Percentiles rank a stretch among this genome's conserved stretches.
These are phyloP conservation scores for Melanomma pulvis-pyrius DNA, from an alignment of 495 filamentous ascomycete genomes.

Conservation along the genomic window DNA sequence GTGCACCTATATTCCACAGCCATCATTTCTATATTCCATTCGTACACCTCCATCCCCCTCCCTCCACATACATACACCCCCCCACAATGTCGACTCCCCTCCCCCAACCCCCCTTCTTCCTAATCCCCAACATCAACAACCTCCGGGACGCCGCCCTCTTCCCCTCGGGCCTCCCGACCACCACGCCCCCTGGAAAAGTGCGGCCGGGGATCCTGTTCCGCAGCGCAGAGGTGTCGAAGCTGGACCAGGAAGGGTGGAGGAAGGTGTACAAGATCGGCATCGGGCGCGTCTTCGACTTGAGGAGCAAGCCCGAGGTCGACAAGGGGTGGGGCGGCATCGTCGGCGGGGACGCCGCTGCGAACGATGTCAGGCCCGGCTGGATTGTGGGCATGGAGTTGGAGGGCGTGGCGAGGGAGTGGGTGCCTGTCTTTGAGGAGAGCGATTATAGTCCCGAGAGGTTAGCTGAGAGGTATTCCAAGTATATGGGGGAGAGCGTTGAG, in stretches of 20 bases:
- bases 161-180: slow-evolving; percentile 18
- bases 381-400: slow-evolving; percentile 20
- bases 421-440: slow-evolving; percentile 45
- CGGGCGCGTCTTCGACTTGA: slow-evolving; percentile 44
- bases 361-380: slow-evolving; percentile 29
- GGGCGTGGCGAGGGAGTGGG: slow-evolving; percentile 40
- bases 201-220: slow-evolving; percentile 43
- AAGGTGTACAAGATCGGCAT: slow-evolving; percentile 36
- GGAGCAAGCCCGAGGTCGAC: slow-evolving; percentile 37
- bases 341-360: not conserved
- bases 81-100: slow-evolving; percentile 11
- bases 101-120: slow-evolving; percentile 44
- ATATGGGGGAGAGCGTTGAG: slow-evolving; percentile 41
- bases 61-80: not conserved
- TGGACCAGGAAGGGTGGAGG: slow-evolving; percentile 36
- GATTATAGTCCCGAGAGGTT: slow-evolving; percentile 48
- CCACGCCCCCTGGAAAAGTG: slow-evolving; percentile 28
- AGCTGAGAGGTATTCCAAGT: slow-evolving; percentile 46
- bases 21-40: not conserved
- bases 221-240: slow-evolving; percentile 40
- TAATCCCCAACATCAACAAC: slow-evolving; percentile 43
- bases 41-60: not conserved
- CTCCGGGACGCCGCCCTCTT: slow-evolving; percentile 44
- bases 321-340: slow-evolving; percentile 17
- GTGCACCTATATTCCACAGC: too few relatives aligned